Base-by-base conservation (phyloP, 805 yeast species). In the Ogataea pini region DNA sequence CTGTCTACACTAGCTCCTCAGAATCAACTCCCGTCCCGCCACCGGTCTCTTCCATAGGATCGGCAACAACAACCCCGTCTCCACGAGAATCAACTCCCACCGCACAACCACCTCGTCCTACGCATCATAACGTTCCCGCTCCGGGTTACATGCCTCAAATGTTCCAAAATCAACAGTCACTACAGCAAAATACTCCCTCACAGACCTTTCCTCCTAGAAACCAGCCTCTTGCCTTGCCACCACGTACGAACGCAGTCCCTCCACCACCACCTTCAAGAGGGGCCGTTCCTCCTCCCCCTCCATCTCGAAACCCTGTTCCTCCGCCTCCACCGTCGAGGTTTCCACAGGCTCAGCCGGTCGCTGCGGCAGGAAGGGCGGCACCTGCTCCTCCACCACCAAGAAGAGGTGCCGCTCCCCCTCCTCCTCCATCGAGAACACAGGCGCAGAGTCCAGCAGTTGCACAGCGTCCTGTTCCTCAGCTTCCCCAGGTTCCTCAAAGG, bases 381-480 rank as follows among this genome's bases (percentile, higher is more conserved):
- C 69, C 72, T 12, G 64, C 68, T 7, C 69, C 72, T 25, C 65
- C 67, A 5, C 60, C 62, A 12, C 68, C 72, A 36, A 56, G 64
- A 38, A 55, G 59, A 42, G 61, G 65, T 18, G 69, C 70, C 39
- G 75, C 72, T 19, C 75, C 73, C n/a, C 78, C 74, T 25, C 77
- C 75, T n/a, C 73, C 72, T 25, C 73, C 77, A 10, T 68, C 77
- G 4, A 69, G 65, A 46, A 48, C 27, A 42, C 57, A 25, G 32
- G 56, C 50, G 31, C 49, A 27, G 43, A 37, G 27, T 20, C 59
- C 46, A 36, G 53, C 39, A 14, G 51, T 29, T 42, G 60, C 45
- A 4, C 51, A 47, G 32, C 28, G 42, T 17, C 34, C 50, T 16
- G 33, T 39, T 14, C 51, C 54, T 16, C 50, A 46, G 24, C 36